Conservation (phyloP, 2,329 filamentous ascomycete genomes). For the Ascochyta rabiei region DNA sequence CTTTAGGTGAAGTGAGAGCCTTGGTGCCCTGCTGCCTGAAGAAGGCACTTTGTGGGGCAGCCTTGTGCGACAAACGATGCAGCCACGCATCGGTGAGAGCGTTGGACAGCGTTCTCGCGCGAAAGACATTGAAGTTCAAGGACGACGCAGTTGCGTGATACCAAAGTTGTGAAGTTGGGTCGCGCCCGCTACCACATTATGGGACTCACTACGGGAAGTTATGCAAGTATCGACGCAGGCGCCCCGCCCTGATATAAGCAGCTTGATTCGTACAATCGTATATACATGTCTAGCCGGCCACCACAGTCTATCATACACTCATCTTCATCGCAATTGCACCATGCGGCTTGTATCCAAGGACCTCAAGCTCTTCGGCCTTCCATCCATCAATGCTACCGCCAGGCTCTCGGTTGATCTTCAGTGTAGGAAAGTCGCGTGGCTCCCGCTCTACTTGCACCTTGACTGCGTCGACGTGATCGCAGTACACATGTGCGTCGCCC, state of each 20-base stretch:
- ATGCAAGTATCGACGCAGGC: background rate
- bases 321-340: slow-evolving; percentile 98
- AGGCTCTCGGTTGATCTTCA: slow-evolving; percentile 72
- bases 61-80: background rate
- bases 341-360: slow-evolving; percentile 88
- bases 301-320: slow-evolving; percentile 68
- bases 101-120: background rate
- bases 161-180: background rate
- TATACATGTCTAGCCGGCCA: slow-evolving; percentile 1
- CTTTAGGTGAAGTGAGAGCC: background rate
- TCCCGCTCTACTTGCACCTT: slow-evolving; percentile 79
- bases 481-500: slow-evolving; percentile 97
- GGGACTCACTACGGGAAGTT: background rate
- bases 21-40: slow-evolving; percentile 6
- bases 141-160: background rate
- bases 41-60: slow-evolving; percentile 4
- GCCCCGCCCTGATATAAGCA: background rate
- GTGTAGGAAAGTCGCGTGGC: slow-evolving; percentile 78
- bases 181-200: background rate
- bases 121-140: too few species aligned
- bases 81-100: background rate
- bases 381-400: slow-evolving; percentile 86
- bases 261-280: slow-evolving; percentile 3
- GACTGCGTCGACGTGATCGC: slow-evolving; percentile 89
- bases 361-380: slow-evolving; percentile 84